These are phyloP conservation scores for Conringia planisiliqua DNA, from an alignment of 345 rosid genomes.

Conservation along the genomic window DNA sequence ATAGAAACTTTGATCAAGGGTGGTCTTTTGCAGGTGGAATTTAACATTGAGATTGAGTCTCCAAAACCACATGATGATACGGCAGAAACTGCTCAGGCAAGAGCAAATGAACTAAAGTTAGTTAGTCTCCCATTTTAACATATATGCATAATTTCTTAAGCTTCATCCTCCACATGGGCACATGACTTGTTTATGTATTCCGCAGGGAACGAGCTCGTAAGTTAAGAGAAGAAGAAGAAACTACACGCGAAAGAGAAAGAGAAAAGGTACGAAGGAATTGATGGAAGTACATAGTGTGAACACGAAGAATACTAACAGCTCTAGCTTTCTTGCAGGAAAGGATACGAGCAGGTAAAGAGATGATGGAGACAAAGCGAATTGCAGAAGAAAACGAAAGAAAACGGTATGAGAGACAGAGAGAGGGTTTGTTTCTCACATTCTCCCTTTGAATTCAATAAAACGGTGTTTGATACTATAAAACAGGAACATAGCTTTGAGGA, in stretches of 20 bases:
- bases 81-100: slow-evolving; percentile 46
- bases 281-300: neutral
- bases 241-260: slow-evolving; percentile 43
- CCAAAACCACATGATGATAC: slow-evolving; percentile 37
- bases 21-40: slow-evolving; percentile 44
- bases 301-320: neutral
- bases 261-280: slow-evolving; percentile 54
- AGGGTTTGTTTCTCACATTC: neutral
- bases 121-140: slow-evolving; percentile 28
- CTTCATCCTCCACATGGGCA: neutral
- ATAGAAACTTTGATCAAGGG: neutral
- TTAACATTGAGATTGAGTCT: slow-evolving; percentile 64
- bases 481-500: slow-evolving; percentile 50
- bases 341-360: slow-evolving; percentile 66
- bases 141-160: neutral
- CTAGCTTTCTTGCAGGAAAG: slow-evolving; percentile 48
- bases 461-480: neutral
- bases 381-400: slow-evolving; percentile 75
- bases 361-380: slow-evolving; percentile 48
- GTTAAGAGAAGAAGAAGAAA: slow-evolving; percentile 52
- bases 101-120: slow-evolving; percentile 58
- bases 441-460: neutral
- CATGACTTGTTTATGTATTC: slow-evolving; percentile 3
- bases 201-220: slow-evolving; percentile 47
- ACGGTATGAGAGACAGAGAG: slow-evolving; percentile 41